These are phyloP conservation scores for Colletotrichum somersetense DNA, from an alignment of 2,329 filamentous ascomycete species.

Conservation along the genomic window DNA sequence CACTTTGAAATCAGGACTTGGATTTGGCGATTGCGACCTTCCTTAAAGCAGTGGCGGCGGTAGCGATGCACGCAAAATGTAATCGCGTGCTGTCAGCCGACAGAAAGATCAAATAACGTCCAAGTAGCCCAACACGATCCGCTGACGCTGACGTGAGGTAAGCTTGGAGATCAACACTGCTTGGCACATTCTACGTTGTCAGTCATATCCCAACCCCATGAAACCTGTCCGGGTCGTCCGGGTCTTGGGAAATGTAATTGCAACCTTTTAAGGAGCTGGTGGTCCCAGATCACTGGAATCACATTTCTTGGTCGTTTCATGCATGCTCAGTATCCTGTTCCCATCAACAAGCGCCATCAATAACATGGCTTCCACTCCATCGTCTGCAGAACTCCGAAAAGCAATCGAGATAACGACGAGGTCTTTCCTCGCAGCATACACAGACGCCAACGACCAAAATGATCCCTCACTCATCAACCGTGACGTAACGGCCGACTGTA, in stretches of 20 bases:
- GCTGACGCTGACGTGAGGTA: not conserved
- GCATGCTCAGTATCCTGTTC: too few relatives aligned
- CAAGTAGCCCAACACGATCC: too few relatives aligned
- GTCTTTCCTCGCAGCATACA: slow-evolving; percentile 22
- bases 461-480: slow-evolving; percentile 35
- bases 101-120: too few relatives aligned
- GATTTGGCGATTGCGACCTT: too few relatives aligned
- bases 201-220: too few relatives aligned
- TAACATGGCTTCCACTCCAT: slow-evolving; percentile 18
- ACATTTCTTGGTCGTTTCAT: not conserved
- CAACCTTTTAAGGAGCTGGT: not conserved
- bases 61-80: too few relatives aligned
- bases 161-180: not conserved
- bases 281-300: too few relatives aligned
- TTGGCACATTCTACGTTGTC: not conserved
- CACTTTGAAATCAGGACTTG: too few relatives aligned
- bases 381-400: not conserved
- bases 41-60: too few relatives aligned
- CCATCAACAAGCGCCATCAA: not conserved
- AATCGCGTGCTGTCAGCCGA: too few relatives aligned
- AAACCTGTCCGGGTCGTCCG: not conserved
- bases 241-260: not conserved
- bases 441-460: not conserved
- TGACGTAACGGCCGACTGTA: slow-evolving; percentile 29
- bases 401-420: slow-evolving; percentile 11